Evolutionary conservation across 305 asterid genomes (phyloP), one percentile per base, ranked within the genome.

Genomic region (Euphrasia arctica): DNA sequence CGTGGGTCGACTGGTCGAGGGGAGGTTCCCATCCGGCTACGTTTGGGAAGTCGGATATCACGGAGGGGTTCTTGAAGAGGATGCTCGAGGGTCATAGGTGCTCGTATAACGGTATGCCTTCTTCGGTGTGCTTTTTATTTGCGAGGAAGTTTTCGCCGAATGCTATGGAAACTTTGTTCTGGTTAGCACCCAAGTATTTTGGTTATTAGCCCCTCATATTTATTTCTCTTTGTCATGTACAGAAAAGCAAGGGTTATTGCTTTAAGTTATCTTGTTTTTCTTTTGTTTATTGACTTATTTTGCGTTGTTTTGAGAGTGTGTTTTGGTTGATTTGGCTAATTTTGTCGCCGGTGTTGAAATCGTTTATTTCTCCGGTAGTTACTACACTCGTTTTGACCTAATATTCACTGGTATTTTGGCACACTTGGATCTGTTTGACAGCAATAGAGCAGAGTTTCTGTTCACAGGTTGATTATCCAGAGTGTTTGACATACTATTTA

Each of bases 11-110:
- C 65, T 92, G 97, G 98, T 92, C 98, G 9, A 78, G 95, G 75
- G 98, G 98, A 0, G 98, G 98, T 2, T 78, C 97, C 22, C 98
- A 92, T 43, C 98, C 98, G 2, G 98, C 91, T 8, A 90, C 98
- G 0, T 92, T 92, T 25, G 98, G 96, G 3, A 66, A 77, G 11
- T 65, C 81, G 25, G 97, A 92, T 61, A 78, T 92, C n/a, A 85
- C 88, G 0, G 86, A 79, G 56, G 80, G 58, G 4, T 84, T 92
- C 63, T 58, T 90, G 79, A 78, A 67, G 82, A 78, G 77, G 61
- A 45, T 92, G 50, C 70, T 63, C 39, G 83, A 55, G 60, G 84
- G 84, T 34, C 65, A 62, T 5, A 77, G 60, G 45, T 92, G 97
- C 62, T 41, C 29, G 11, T 92, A 90, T 54, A 92, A 85, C 49